Percentiles rank a stretch among this genome's conserved stretches.
phyloP scores from a whole-genome alignment of 2,329 filamentous ascomycete species.

The Zymoseptoria tritici region DNA sequence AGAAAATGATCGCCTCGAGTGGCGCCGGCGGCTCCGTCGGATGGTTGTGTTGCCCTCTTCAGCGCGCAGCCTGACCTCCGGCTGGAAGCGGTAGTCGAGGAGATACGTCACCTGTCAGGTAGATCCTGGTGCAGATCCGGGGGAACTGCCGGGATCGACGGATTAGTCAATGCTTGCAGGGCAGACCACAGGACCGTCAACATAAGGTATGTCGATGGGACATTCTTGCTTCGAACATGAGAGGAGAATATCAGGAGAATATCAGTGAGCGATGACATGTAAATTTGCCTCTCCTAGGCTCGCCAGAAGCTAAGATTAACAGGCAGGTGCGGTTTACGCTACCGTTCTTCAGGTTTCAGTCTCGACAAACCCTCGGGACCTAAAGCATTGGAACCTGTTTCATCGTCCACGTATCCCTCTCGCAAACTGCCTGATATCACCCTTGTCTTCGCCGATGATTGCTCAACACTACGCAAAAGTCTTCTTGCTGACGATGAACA shows the following conservation, averaged over 20 bases:
- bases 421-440: background rate
- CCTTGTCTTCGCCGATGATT: background rate
- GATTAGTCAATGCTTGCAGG: background rate
- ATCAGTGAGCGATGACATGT: too few species aligned
- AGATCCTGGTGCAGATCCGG: background rate
- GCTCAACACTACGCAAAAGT: background rate
- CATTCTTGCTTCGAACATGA: too few species aligned
- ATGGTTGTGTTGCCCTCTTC: background rate
- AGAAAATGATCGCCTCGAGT: background rate
- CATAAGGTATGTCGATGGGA: too few species aligned
- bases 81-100: too few species aligned
- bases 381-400: background rate
- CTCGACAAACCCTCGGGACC: background rate
- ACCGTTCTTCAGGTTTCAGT: background rate
- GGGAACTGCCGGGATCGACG: background rate
- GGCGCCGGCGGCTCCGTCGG: background rate
- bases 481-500: constrained; percentile 17
- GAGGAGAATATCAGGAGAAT: too few species aligned
- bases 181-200: too few species aligned
- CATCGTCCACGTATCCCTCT: background rate
- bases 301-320: too few species aligned
- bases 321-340: background rate
- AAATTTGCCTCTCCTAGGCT: too few species aligned
- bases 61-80: background rate
- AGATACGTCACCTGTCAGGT: background rate